Evolutionary conservation across 768 basidiomycete genomes (phyloP), one percentile per base, ranked within the genome.

Genomic region (Mycena crocata): DNA sequence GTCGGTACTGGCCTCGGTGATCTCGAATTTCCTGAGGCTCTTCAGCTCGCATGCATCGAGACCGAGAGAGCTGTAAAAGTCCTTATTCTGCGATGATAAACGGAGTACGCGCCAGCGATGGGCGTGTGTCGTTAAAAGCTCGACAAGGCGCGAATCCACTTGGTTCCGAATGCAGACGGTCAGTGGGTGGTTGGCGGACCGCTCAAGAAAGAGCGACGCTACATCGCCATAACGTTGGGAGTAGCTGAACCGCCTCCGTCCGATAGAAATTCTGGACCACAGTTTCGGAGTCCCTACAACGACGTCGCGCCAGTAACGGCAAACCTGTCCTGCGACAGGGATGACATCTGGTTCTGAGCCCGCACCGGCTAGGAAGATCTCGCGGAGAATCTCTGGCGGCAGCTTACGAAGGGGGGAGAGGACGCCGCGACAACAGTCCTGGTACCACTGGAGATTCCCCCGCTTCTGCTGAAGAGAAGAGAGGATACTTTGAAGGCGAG

Each of bases 181-280:
- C 44, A 66, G 23, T 12, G 40, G 64, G 6, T 26, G 50, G 10
- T 13, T 55, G 15, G 28, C 24, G 8, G 68, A 66, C 48, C 64
- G 61, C 45, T 70, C 57, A 7, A 66, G 68, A 28, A 70, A 70
- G 31, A 70, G 61, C n/a, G 64, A 49, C 2, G 61, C 64, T 32
- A 70, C n/a, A 10, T 58, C 26, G 24, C 13, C 13, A 39, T 70
- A 66, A 17, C 26, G 31, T 23, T 55, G 42, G 17, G 21, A 15
- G 46, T 21, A 57, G 1, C 30, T 42, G 48, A 49, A 70, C 10
- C 68, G 68, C 12, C 49, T 70, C 9, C 68, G 50, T 23, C 65
- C 66, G 5, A 71, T 31, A 48, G 66, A 64, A 26, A 71, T 62
- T 34, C 37, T 56, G 12, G 66, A 64, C 69, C 69, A 65, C 3